A percentile compares a stretch with the other conserved stretches of the same genome.
phyloP scores from a whole-genome alignment of 2,329 filamentous ascomycete genomes.

The Claviceps sp. region DNA sequence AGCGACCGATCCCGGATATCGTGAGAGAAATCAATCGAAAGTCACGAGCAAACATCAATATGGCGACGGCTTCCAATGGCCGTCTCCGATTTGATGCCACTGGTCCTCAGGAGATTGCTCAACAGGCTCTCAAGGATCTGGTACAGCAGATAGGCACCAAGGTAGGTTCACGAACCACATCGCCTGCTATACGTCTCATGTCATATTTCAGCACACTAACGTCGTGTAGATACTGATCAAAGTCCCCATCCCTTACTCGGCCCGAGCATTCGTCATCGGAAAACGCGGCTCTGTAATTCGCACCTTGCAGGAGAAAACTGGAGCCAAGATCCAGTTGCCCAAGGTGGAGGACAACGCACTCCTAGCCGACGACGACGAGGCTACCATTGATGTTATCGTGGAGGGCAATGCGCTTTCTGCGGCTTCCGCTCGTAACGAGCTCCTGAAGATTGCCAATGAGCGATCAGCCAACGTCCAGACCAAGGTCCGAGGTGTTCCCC shows the following conservation, averaged over 20 bases:
- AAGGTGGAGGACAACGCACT: slow-evolving; percentile 53
- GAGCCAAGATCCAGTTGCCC: slow-evolving; percentile 81
- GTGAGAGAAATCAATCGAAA: slow-evolving; percentile 86
- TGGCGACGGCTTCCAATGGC: slow-evolving; percentile 59
- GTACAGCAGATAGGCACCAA: slow-evolving; percentile 78
- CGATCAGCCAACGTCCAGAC: slow-evolving; percentile 70
- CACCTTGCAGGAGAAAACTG: slow-evolving; percentile 75
- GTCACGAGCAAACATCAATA: slow-evolving; percentile 74
- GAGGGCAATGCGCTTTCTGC: slow-evolving; percentile 87
- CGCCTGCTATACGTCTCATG: too few species aligned
- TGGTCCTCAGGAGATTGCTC: slow-evolving; percentile 70
- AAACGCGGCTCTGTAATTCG: slow-evolving; percentile 84
- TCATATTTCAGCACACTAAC: slow-evolving; percentile 1
- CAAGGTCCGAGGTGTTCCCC: slow-evolving; percentile 70
- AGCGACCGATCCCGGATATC: slow-evolving; percentile 72
- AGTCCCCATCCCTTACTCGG: slow-evolving; percentile 70
- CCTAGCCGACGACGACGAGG: slow-evolving; percentile 61
- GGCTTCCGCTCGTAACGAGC: slow-evolving; percentile 68
- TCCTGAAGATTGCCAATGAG: slow-evolving; percentile 78
- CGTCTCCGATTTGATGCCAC: slow-evolving; percentile 71
- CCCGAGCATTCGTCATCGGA: slow-evolving; percentile 84
- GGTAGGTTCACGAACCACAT: slow-evolving; percentile 35
- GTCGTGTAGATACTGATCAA: slow-evolving; percentile 40
- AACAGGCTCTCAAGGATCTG: slow-evolving; percentile 80
- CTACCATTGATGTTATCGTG: slow-evolving; percentile 71